Percentiles rank a stretch among this genome's conserved stretches.
Conservation (phyloP, 352 stramenopile species). For the Phytopythium helicoides region DNA sequence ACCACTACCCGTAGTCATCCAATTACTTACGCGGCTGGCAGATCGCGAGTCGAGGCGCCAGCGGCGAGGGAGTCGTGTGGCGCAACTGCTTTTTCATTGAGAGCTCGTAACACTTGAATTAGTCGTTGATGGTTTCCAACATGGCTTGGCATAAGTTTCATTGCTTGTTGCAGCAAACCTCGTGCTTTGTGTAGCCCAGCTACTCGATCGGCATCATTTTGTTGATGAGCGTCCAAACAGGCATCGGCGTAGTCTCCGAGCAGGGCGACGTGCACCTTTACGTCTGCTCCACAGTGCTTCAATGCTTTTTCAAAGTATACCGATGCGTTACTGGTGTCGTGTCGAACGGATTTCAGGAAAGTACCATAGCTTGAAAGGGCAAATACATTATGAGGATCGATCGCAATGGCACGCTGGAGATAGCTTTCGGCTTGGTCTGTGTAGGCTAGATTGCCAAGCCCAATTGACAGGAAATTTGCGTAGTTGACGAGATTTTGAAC, state of each 20-base stretch:
- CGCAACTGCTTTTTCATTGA: slow-evolving; percentile 3
- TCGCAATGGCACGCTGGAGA: slow-evolving; percentile 23
- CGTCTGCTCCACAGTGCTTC: background rate
- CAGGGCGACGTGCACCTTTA: background rate
- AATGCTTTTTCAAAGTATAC: background rate
- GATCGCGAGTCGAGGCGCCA: slow-evolving; percentile 21
- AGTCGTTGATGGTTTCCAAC: background rate
- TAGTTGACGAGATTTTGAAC: slow-evolving; percentile 37
- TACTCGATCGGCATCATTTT: background rate
- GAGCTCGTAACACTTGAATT: background rate
- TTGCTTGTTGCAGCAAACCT: background rate
- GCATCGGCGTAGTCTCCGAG: background rate
- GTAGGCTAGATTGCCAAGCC: slow-evolving; percentile 9
- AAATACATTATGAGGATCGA: slow-evolving; percentile 13
- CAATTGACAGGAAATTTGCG: slow-evolving; percentile 29
- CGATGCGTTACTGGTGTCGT: slow-evolving; percentile 6
- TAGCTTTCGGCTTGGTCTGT: slow-evolving; percentile 15
- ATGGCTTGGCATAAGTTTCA: background rate
- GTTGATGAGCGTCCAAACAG: background rate
- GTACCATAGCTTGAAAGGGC: slow-evolving; percentile 30
- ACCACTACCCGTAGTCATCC: slow-evolving; percentile 26
- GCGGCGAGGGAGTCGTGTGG: slow-evolving; percentile 3
- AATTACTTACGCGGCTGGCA: slow-evolving; percentile 24
- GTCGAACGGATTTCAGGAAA: slow-evolving; percentile 25
- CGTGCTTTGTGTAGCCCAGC: background rate